Evolutionary conservation across 805 yeast species (phyloP), one percentile per base, ranked within the genome.

Genomic region (Vanderwaltozyma yarrowii): DNA sequence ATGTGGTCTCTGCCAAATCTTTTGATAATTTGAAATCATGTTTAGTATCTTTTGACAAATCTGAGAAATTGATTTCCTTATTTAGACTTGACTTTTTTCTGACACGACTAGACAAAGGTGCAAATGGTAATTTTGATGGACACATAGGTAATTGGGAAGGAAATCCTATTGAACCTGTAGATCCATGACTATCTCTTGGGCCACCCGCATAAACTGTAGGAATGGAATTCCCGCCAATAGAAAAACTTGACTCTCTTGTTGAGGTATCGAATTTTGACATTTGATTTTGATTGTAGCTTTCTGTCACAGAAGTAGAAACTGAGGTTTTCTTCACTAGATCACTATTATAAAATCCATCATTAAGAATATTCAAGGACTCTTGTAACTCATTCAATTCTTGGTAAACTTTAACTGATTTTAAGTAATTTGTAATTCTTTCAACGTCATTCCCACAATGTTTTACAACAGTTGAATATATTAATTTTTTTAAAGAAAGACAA

Each of bases 331-430:
- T 67, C 47, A 77, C 57, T 24, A 77, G 54, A 0, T 69, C 66
- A 10, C 73, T 45, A 54, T 78, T 82, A 56, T 77, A 56, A 46
- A 70, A 70, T 0, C 85, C 86, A 53, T 79, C 80, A 51, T 79
- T 85, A 28, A 76, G 69, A 2, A 76, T 70, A 41, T 69, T 71
- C 50, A 78, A 56, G 24, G 74, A 70, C 6, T 69, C 69, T 40
- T 74, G 76, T 43, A 77, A 69, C 36, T 69, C 74, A 32, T 69
- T 67, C 33, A 78, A 46, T 17, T 51, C 52, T 19, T 44, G 46
- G 36, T 58, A 60, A 19, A 46, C 45, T 15, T 58, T 56, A 37
- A 54, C 56, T 10, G 44, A 49, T 9, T 43, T 37, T 27, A 56
- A 49, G 37, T 47, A 56, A 1, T 39, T 29, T 10, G 48, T 39